Percentiles rank a stretch among this genome's conserved stretches.
These are phyloP conservation scores for Curvularia sp. DNA, from an alignment of 2,329 filamentous ascomycete species.

Conservation along the genomic window DNA sequence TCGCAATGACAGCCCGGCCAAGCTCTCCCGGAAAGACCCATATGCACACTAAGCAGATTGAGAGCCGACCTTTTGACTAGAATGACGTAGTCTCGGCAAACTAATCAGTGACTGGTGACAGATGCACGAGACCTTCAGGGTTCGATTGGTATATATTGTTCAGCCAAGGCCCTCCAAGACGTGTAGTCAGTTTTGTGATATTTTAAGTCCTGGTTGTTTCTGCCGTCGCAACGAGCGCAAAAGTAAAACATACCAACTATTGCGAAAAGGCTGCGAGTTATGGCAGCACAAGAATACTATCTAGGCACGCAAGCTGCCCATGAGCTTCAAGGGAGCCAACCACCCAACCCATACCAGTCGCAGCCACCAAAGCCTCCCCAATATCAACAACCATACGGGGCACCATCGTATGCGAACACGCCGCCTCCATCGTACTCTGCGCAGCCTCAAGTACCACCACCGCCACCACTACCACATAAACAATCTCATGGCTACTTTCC, in stretches of 20 bases:
- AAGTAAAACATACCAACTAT: neutral
- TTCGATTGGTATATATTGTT: slow-evolving; percentile 22
- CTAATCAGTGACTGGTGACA: slow-evolving; percentile 29
- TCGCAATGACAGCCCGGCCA: slow-evolving; percentile 32
- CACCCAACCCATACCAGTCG: slow-evolving; percentile 23
- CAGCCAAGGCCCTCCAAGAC: slow-evolving; percentile 20
- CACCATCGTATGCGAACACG: slow-evolving; percentile 21
- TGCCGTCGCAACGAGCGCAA: neutral
- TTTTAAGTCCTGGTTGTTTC: neutral
- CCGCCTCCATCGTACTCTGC: slow-evolving; percentile 15
- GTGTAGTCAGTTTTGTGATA: slow-evolving; percentile 5
- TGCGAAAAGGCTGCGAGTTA: slow-evolving; percentile 13
- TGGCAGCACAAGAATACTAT: slow-evolving; percentile 48
- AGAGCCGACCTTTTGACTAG: slow-evolving; percentile 23
- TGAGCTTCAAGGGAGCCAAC: slow-evolving; percentile 28
- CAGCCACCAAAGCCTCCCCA: slow-evolving; percentile 22
- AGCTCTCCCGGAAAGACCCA: slow-evolving; percentile 33
- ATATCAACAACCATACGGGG: slow-evolving; percentile 25
- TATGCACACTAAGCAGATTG: slow-evolving; percentile 27
- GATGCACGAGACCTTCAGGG: slow-evolving; percentile 30
- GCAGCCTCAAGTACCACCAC: slow-evolving; percentile 29
- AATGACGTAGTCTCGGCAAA: slow-evolving; percentile 37
- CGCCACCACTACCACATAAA: slow-evolving; percentile 25
- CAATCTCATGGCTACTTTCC: slow-evolving; percentile 34
- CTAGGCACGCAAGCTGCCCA: slow-evolving; percentile 33